Evolutionary conservation across 208 protist genomes (phyloP).

Genomic region (Crithidia sp.): DNA sequence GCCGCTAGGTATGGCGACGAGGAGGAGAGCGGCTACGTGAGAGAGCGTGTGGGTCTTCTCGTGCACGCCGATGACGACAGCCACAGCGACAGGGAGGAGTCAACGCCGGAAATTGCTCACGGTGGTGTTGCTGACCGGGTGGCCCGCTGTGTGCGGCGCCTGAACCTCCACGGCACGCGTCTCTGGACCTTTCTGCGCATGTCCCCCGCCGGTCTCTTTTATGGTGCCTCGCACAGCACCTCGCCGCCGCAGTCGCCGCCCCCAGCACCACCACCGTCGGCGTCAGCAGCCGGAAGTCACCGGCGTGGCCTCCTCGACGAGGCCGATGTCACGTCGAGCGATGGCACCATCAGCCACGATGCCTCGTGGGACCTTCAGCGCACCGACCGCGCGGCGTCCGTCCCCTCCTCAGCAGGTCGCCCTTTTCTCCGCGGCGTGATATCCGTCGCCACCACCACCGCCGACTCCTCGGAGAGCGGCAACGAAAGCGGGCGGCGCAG

Average conservation of each 20-base stretch:
- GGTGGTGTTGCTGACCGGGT: not conserved
- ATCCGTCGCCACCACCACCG: constrained; percentile 2
- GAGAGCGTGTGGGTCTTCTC: not conserved
- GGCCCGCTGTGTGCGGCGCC: constrained; percentile 2
- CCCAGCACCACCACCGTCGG: not conserved
- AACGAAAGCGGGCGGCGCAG: not conserved
- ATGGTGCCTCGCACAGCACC: not conserved
- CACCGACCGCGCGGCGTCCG: not conserved
- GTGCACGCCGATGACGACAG: not conserved
- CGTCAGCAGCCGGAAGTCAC: not conserved
- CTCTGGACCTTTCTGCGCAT: constrained; percentile 10
- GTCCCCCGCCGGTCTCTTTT: constrained; percentile 1
- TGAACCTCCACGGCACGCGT: constrained; percentile 10
- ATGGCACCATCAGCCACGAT: not conserved
- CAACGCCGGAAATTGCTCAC: not conserved
- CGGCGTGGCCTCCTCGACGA: not conserved
- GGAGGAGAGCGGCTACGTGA: not conserved
- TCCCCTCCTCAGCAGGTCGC: not conserved
- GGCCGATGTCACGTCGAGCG: not conserved
- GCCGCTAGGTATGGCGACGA: not conserved
- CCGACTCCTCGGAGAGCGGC: constrained; percentile 17
- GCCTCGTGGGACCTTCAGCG: not conserved
- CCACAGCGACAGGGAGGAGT: not conserved
- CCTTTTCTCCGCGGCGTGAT: not conserved
- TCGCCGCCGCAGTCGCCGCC: not conserved